These are phyloP conservation scores for Plasmodium gaboni DNA, from an alignment of 169 alveolate species.

Conservation along the genomic window DNA sequence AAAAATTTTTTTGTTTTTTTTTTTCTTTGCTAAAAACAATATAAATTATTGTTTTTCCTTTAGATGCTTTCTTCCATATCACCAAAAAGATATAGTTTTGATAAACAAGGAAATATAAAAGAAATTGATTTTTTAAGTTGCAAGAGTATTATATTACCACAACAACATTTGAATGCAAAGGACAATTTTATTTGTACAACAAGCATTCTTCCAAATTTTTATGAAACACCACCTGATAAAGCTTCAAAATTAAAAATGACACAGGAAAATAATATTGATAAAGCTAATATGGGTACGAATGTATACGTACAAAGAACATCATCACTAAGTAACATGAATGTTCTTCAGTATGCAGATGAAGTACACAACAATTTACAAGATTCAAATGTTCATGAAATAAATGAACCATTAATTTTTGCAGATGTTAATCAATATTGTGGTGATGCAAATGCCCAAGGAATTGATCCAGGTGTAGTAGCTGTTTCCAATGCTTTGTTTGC, in stretches of 20 bases:
- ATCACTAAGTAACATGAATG: slow-evolving; percentile 9
- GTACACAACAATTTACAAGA: background rate
- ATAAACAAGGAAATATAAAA: slow-evolving; percentile 48
- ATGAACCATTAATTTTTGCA: slow-evolving; percentile 36
- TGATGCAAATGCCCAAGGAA: slow-evolving; percentile 67
- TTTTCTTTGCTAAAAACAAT: background rate
- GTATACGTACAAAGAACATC: slow-evolving; percentile 16
- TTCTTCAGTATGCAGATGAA: slow-evolving; percentile 12
- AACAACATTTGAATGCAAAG: slow-evolving; percentile 24
- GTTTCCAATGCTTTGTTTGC: slow-evolving; percentile 82
- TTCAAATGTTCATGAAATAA: slow-evolving; percentile 1
- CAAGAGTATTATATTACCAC: slow-evolving; percentile 37
- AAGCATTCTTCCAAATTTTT: slow-evolving; percentile 8
- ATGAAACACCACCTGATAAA: slow-evolving; percentile 19
- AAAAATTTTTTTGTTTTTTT: background rate
- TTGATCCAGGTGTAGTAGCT: slow-evolving; percentile 82
- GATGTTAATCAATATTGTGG: slow-evolving; percentile 64
- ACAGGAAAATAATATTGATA: slow-evolving; percentile 46
- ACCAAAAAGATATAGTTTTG: slow-evolving; percentile 54
- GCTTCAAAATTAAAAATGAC: slow-evolving; percentile 19
- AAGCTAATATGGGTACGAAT: slow-evolving; percentile 17
- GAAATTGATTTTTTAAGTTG: slow-evolving; percentile 40
- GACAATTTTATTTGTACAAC: slow-evolving; percentile 49
- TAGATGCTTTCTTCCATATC: slow-evolving; percentile 69
- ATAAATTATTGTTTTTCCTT: background rate